Evolutionary conservation across 441 rosid genomes (phyloP).

Genomic region (Gossypium lobatum): DNA sequence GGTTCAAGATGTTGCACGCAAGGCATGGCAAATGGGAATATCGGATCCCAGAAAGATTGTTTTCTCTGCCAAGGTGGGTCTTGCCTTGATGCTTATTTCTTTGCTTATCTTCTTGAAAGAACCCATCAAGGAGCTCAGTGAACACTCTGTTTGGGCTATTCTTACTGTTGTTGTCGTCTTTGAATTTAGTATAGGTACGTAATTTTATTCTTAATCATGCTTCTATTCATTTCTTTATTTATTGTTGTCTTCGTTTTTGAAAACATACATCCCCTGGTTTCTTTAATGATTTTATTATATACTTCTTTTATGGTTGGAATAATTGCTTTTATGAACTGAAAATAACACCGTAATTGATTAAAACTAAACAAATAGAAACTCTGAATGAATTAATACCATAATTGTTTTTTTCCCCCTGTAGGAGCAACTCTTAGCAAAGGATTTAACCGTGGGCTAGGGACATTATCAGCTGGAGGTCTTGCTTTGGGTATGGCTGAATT

Average conservation of each 20-base stretch:
- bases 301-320: neutral
- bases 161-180: slow-evolving; percentile 71
- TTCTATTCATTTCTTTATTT: too few relatives aligned
- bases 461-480: slow-evolving; percentile 70
- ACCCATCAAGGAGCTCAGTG: slow-evolving; percentile 46
- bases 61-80: slow-evolving; percentile 62
- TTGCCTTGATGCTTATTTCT: slow-evolving; percentile 51
- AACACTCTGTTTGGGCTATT: slow-evolving; percentile 65
- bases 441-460: slow-evolving; percentile 60
- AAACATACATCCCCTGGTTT: neutral
- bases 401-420: neutral
- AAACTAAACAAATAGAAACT: neutral
- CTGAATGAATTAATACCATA: neutral
- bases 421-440: slow-evolving; percentile 79
- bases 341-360: neutral
- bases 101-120: slow-evolving; percentile 44
- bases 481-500: slow-evolving; percentile 63
- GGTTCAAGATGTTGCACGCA: slow-evolving; percentile 24
- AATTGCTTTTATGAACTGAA: neutral
- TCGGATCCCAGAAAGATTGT: slow-evolving; percentile 65
- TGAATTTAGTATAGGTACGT: slow-evolving; percentile 60
- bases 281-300: neutral
- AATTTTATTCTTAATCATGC: neutral
- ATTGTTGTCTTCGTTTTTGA: neutral
- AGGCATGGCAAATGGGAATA: slow-evolving; percentile 51